Conservation (phyloP, 164 flowering plant species). For the Vitis amurensis region DNA sequence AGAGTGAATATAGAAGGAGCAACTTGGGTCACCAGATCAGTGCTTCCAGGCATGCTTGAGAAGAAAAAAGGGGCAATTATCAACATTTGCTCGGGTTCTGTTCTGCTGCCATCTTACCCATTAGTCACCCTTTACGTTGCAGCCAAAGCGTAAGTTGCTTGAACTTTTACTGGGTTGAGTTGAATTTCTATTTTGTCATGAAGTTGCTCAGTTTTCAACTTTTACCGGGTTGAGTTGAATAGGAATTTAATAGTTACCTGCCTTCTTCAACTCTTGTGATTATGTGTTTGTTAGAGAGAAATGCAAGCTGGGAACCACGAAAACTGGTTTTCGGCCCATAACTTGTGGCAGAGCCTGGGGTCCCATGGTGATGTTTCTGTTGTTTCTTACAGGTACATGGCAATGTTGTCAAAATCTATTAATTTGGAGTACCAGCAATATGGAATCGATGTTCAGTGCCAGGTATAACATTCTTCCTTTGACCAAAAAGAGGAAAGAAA, state of each 20-base stretch:
- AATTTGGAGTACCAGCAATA: slow-evolving; percentile 43
- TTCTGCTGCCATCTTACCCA: slow-evolving; percentile 55
- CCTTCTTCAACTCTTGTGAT: no score
- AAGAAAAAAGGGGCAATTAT: slow-evolving; percentile 53
- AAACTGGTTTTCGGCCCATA: no score
- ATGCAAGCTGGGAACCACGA: no score
- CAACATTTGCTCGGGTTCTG: slow-evolving; percentile 55
- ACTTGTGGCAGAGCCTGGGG: no score
- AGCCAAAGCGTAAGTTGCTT: slow-evolving; percentile 53
- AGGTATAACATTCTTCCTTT: slow-evolving; percentile 39
- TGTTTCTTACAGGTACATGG: slow-evolving; percentile 37
- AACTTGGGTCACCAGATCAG: slow-evolving; percentile 40
- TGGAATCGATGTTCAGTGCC: slow-evolving; percentile 65
- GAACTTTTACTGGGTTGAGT: slow-evolving; percentile 7
- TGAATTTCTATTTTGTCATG: slow-evolving; percentile 18
- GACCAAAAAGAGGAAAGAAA: no score
- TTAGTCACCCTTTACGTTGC: slow-evolving; percentile 56
- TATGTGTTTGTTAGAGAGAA: no score
- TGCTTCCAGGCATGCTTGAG: slow-evolving; percentile 37
- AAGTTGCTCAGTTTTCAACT: neutral
- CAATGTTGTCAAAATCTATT: slow-evolving; percentile 43
- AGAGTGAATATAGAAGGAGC: slow-evolving; percentile 50
- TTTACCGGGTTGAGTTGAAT: no score
- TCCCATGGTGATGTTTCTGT: neutral
- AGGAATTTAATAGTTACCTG: no score